phyloP scores from a whole-genome alignment of 208 protist species.

The Trypanosoma scelopori region DNA sequence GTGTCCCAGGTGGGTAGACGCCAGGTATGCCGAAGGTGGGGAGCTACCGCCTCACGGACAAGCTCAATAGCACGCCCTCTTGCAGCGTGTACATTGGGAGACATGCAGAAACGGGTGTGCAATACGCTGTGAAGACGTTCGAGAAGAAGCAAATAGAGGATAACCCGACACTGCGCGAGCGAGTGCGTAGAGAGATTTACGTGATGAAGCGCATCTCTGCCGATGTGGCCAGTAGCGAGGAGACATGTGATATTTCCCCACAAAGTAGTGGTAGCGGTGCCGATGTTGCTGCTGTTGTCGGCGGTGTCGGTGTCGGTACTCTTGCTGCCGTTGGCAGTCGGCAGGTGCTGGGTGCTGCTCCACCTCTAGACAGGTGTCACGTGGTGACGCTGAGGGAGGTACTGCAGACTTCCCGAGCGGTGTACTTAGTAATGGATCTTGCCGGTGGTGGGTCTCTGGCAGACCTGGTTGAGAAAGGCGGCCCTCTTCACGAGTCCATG shows the following conservation, averaged over 20 bases:
- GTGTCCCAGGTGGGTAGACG: too few relatives aligned
- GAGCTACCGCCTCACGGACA: conserved; percentile 8
- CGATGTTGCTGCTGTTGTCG: too few relatives aligned
- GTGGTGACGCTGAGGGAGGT: conserved; percentile 60
- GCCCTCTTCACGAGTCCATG: conserved; percentile 79
- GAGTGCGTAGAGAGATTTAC: conserved; percentile 39
- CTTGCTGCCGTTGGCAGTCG: too few relatives aligned
- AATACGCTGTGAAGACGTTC: conserved; percentile 28
- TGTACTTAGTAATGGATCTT: conserved; percentile 91
- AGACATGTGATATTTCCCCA: too few relatives aligned
- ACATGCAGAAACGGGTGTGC: conserved; percentile 26
- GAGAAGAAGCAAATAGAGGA: conserved; percentile 33
- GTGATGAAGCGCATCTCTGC: conserved; percentile 33
- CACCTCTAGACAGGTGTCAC: too few relatives aligned
- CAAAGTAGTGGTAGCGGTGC: too few relatives aligned
- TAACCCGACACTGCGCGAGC: conserved; percentile 31
- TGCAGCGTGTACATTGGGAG: conserved; percentile 8
- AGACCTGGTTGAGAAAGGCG: conserved; percentile 80
- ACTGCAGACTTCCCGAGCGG: conserved; percentile 86
- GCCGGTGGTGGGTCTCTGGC: conserved; percentile 93
- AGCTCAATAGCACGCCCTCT: conserved; percentile 6
- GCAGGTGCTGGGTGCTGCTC: too few relatives aligned
- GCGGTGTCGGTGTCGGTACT: too few relatives aligned
- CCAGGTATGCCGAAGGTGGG: conserved; percentile 6
- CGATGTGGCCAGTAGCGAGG: not conserved